A percentile compares a stretch with the other conserved stretches of the same genome.
These are phyloP conservation scores for Pseudonitzschia multiseries DNA, from an alignment of 108 stramenopile species.

Conservation along the genomic window DNA sequence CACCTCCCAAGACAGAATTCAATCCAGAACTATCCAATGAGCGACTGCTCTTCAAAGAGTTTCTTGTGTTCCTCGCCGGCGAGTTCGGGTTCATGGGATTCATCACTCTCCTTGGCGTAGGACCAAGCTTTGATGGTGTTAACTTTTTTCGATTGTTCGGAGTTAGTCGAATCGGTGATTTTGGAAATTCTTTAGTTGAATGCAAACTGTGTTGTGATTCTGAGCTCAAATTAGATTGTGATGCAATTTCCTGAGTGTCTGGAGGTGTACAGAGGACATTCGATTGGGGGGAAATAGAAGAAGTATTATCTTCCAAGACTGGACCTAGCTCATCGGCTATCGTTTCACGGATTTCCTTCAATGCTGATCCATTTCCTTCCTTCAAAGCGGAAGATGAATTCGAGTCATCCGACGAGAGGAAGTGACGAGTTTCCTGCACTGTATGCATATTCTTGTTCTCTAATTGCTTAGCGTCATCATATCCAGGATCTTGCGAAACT, in stretches of 20 bases:
- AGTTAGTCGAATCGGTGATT: slow-evolving; percentile 28
- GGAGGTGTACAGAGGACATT: neutral
- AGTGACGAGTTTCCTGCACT: neutral
- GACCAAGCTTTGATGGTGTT: slow-evolving; percentile 39
- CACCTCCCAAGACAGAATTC: neutral
- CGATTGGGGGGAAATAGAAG: too few species aligned
- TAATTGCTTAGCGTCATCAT: too few species aligned
- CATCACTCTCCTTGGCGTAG: slow-evolving; percentile 37
- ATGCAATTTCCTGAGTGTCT: neutral
- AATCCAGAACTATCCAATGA: too few species aligned
- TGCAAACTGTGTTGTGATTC: neutral
- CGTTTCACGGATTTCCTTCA: too few species aligned
- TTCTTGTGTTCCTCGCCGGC: slow-evolving; percentile 57
- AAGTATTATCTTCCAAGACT: too few species aligned
- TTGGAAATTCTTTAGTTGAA: neutral
- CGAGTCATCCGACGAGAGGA: neutral
- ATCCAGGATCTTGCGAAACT: neutral
- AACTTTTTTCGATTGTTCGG: slow-evolving; percentile 31
- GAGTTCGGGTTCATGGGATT: slow-evolving; percentile 47
- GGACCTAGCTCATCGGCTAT: too few species aligned
- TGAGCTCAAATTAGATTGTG: neutral
- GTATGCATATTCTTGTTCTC: neutral
- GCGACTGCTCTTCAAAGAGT: neutral
- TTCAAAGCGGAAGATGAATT: neutral
- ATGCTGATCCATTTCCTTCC: neutral